Evolutionary conservation across 352 stramenopile species (phyloP), one percentile per base, ranked within the genome.

Genomic region (Plasmopara halstedii): DNA sequence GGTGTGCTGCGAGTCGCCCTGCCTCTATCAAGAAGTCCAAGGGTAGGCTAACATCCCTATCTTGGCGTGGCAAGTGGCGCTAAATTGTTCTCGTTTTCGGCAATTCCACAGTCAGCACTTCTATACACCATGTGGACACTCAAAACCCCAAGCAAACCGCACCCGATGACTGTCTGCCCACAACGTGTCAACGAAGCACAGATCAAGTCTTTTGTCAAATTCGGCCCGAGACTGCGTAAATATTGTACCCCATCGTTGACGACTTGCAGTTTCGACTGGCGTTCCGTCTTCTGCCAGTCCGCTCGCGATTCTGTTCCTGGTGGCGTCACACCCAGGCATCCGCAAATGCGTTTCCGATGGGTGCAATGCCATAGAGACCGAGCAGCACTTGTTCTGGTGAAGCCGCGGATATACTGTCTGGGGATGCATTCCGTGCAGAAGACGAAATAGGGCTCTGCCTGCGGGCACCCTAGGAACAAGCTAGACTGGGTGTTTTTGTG

Each of bases 211-310:
- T n/a, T n/a, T n/a, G n/a, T n/a, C n/a, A n/a, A n/a, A n/a, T n/a
- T n/a, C n/a, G 26, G n/a, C 13, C 21, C 21, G 42, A 42, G 43
- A 19, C 19, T 27, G 11, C 42, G 43, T 33, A 17, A 11, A 36
- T 50, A 4, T 36, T 50, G n/a, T 20, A 42, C 21, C 44, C 33
- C 7, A 22, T 51, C 9, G 38, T 48, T 19, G 42, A n/a, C 29
- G 42, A 50, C 32, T 32, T 50, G 3, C 42, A 42, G 20, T 50
- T 31, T 31, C 26, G 26, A 31, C 6, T 31, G 6, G 26, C 42
- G 10, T 49, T 49, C 20, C 42, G 31, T 32, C 42, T 50, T 33
- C 42, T 50, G 13, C 42, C 42, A 13, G 42, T 50, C 13, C 42
- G 42, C 18, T 26, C 42, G 2, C 42, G 31, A 3, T 41, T 49